Evolutionary conservation across 2,329 filamentous ascomycete genomes (phyloP).

Genomic region (Colletotrichum scovillei): DNA sequence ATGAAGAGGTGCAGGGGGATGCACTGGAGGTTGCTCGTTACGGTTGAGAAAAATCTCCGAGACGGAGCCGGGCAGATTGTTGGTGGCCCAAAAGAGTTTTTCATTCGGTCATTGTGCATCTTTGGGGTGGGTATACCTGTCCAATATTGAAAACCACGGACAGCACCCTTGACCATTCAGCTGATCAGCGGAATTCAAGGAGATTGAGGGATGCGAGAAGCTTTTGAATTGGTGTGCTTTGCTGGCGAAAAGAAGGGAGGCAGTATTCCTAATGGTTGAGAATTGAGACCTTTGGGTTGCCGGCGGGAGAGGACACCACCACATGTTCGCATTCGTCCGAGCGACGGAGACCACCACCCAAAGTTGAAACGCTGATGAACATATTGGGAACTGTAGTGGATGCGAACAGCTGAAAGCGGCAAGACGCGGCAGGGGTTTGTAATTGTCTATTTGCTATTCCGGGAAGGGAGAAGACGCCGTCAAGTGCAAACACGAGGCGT

Average conservation of each 20-base stretch:
- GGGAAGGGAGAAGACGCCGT: slow-evolving; percentile 8
- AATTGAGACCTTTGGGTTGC: not conserved
- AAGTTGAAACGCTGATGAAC: slow-evolving; percentile 26
- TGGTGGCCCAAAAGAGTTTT: slow-evolving; percentile 26
- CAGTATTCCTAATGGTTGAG: not conserved
- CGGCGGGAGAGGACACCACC: not conserved
- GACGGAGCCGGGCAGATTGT: slow-evolving; percentile 23
- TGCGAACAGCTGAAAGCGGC: slow-evolving; percentile 19
- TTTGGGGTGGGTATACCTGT: not conserved
- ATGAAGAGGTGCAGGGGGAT: slow-evolving; percentile 29
- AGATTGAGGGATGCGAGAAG: not conserved
- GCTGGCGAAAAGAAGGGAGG: not conserved
- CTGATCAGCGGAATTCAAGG: not conserved
- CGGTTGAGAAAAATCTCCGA: slow-evolving; percentile 34
- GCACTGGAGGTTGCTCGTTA: slow-evolving; percentile 4
- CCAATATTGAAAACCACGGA: not conserved
- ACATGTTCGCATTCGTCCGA: slow-evolving; percentile 18
- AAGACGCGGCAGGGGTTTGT: slow-evolving; percentile 22
- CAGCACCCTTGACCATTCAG: not conserved
- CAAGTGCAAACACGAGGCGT: slow-evolving; percentile 8
- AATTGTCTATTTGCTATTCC: slow-evolving; percentile 31
- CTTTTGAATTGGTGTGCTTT: not conserved
- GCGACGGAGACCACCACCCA: slow-evolving; percentile 11
- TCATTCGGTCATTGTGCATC: slow-evolving; percentile 25
- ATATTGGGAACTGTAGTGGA: slow-evolving; percentile 25